These are phyloP conservation scores for Arachnomyces sp. DNA, from an alignment of 2,329 filamentous ascomycete species.

Conservation along the genomic window DNA sequence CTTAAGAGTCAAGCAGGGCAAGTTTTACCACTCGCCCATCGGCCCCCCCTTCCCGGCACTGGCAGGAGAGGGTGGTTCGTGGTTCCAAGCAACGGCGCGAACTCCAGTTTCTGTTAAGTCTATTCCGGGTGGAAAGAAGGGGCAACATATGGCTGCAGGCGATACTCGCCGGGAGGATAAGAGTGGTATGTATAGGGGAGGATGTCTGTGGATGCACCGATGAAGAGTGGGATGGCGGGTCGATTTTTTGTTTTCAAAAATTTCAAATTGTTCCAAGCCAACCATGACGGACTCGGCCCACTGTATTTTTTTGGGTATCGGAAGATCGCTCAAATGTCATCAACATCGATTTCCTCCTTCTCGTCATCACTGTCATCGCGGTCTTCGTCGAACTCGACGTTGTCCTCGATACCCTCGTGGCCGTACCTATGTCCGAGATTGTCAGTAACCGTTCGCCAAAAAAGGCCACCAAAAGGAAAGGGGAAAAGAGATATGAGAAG, in stretches of 20 bases:
- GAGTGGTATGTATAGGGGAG: not conserved
- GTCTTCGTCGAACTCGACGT: constrained; percentile 98
- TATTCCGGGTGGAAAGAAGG: not conserved
- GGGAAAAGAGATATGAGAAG: constrained; percentile 4
- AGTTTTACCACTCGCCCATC: too few relatives aligned
- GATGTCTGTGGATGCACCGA: not conserved
- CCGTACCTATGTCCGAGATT: constrained; percentile 41
- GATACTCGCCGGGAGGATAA: not conserved
- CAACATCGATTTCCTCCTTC: constrained; percentile 78
- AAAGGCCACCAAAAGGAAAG: not conserved
- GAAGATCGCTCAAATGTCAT: constrained; percentile 67
- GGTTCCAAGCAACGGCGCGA: too few relatives aligned
- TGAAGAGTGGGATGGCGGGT: not conserved
- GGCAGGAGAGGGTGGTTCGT: too few relatives aligned
- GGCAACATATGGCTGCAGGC: not conserved
- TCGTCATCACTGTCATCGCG: constrained; percentile 56
- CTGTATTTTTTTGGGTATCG: too few relatives aligned
- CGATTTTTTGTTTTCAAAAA: constrained; percentile 2
- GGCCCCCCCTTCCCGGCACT: too few relatives aligned
- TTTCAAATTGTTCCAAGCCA: too few relatives aligned
- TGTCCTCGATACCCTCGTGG: constrained; percentile 88
- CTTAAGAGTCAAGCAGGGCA: too few relatives aligned
- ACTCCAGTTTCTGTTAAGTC: not conserved
- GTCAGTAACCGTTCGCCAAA: constrained; percentile 3
- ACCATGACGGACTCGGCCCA: too few relatives aligned